Percentiles rank a stretch among this genome's conserved stretches.
phyloP scores from a whole-genome alignment of 2,329 filamentous ascomycete genomes.

The Paecilomyces fulvus region DNA sequence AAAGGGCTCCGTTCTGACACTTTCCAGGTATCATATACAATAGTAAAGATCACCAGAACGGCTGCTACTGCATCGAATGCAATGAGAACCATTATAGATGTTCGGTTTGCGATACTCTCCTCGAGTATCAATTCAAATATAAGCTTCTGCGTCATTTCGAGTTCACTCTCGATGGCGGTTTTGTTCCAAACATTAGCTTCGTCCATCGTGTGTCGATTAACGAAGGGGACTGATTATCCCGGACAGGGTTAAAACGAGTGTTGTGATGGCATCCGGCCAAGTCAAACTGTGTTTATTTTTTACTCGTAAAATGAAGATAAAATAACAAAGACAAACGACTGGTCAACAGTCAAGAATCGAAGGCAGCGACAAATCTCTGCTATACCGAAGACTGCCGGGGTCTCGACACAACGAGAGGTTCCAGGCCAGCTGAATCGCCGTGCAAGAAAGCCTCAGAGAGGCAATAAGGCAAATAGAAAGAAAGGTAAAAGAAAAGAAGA shows the following conservation, averaged over 20 bases:
- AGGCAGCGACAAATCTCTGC: neutral
- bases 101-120: conserved; percentile 3
- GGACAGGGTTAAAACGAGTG: neutral
- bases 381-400: neutral
- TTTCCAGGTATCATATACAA: conserved; percentile 7
- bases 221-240: neutral
- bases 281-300: neutral
- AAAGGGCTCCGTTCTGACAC: conserved; percentile 1
- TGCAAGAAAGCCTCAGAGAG: neutral
- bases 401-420: neutral
- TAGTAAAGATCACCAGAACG: conserved; percentile 3
- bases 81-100: conserved; percentile 5
- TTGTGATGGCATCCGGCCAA: neutral
- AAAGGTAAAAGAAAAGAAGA: neutral
- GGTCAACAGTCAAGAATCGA: neutral
- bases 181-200: neutral
- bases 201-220: neutral
- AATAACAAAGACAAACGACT: neutral
- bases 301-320: neutral
- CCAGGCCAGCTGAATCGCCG: neutral
- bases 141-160: neutral
- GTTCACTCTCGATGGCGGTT: neutral
- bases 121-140: neutral
- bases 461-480: neutral
- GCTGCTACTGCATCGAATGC: conserved; percentile 10